Base-by-base conservation (phyloP, 176 grass and related monocot species). In the Hordeum marinum region DNA sequence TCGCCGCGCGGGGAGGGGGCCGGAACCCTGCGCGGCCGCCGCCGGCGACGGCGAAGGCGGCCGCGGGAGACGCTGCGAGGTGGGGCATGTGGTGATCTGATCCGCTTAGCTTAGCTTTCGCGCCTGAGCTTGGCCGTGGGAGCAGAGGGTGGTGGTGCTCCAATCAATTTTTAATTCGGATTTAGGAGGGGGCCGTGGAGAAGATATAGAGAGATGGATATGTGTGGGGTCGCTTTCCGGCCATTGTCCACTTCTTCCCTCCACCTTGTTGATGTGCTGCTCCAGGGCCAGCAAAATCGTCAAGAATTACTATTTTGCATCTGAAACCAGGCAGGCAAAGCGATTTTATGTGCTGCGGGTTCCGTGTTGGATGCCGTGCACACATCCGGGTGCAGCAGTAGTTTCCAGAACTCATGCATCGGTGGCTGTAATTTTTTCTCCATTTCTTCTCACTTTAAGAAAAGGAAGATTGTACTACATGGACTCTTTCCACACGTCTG, bases 61-160 rank as follows among this genome's bases (percentile, higher is more conserved):
- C 3, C 43, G 63, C 41, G 67, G 78, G 34, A 20, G 31, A 37
- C 21, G 63, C 41, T 46, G 82, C 75, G 87, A 88, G 40, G 27
- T 76, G 76, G 68, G 69, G 61, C 72, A 68, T 90, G 62, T 60
- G 57, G 14, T 21, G 57, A n/a, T 60, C 20, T 60, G 57, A 60
- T 24, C 57, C 24, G 57, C 57, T 59, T n/a, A 8, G 54, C 54
- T 8, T 36, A 36, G 29, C 29, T 1, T 29, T n/a, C n/a, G n/a
- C 1, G 37, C 37, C 42, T 45, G 1, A 1, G 45, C 45, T 48
- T 52, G 11, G 57, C 21, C 20, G 57, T n/a, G 1, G n/a, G 20
- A 11, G 57, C 48, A 2, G 1, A 7, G 48, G 18, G 15, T 18
- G 48, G 48, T 11, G 57, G 21, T 11, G 57, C n/a, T 60, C 3